These are phyloP conservation scores for Carnegiea gigantea DNA, from an alignment of 179 eudicot genomes.

Conservation along the genomic window DNA sequence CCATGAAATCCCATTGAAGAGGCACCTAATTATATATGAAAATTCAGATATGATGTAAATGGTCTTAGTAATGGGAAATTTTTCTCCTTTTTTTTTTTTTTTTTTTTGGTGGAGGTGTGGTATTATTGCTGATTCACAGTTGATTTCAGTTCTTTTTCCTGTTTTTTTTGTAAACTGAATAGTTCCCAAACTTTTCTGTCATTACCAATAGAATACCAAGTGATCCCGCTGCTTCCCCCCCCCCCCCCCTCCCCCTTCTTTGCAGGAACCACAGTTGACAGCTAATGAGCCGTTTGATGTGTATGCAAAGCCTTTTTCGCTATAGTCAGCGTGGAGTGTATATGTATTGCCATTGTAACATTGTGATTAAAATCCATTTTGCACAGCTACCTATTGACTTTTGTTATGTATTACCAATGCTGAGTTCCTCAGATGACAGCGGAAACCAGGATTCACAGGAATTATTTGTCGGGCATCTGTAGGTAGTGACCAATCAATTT, in stretches of 20 bases:
- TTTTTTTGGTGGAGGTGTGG: background rate
- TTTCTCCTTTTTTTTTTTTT: background rate
- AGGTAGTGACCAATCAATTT: background rate
- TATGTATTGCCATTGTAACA: background rate
- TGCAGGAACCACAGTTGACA: constrained; percentile 89
- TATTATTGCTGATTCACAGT: background rate
- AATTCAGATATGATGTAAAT: background rate
- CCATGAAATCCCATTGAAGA: background rate
- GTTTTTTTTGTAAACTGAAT: no score
- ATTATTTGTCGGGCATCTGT: background rate
- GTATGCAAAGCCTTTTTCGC: constrained; percentile 72
- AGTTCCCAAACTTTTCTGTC: background rate
- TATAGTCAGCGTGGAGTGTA: constrained; percentile 29
- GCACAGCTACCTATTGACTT: background rate
- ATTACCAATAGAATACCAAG: background rate
- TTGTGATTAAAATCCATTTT: background rate
- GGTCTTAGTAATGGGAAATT: background rate
- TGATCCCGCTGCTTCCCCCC: background rate
- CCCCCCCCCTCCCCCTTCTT: background rate
- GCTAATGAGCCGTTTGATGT: constrained; percentile 74
- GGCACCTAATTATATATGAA: background rate
- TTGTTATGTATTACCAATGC: background rate
- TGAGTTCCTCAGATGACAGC: background rate
- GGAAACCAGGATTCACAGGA: background rate
- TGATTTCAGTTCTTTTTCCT: background rate